Percentiles rank a stretch among this genome's conserved stretches.
Conservation (phyloP, 768 basidiomycete species). For the Tremella mesenterica region DNA sequence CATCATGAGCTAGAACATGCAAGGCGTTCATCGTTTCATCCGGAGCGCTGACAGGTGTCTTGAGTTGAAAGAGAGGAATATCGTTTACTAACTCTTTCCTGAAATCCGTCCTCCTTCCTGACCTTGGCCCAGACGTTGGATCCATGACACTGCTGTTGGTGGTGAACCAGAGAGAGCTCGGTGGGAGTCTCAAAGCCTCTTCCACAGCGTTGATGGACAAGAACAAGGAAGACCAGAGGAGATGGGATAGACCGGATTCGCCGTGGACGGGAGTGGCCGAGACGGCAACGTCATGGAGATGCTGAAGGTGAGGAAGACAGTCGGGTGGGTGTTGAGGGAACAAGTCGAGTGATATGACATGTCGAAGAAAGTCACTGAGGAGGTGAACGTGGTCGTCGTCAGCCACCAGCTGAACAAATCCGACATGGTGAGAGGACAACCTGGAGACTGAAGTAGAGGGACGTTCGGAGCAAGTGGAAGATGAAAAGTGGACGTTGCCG, state of each 20-base stretch:
- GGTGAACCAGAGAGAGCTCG: background rate
- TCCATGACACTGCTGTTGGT: background rate
- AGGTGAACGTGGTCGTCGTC: background rate
- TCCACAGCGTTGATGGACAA: background rate
- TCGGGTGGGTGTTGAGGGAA: background rate
- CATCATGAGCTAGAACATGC: too few species aligned
- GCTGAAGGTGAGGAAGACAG: background rate
- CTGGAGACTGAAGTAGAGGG: too few species aligned
- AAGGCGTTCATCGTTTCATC: background rate
- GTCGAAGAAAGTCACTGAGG: background rate
- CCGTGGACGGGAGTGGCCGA: background rate
- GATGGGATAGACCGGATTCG: background rate
- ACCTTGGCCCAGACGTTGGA: background rate
- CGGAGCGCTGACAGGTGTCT: background rate
- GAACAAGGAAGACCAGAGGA: background rate
- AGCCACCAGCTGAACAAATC: background rate
- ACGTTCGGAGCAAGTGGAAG: too few species aligned
- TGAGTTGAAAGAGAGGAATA: background rate
- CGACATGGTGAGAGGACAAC: background rate
- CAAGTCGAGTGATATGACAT: background rate
- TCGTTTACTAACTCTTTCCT: background rate
- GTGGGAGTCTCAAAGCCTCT: background rate
- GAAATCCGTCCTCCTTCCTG: background rate
- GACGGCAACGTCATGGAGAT: background rate
- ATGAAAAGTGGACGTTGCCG: too few species aligned